Base-by-base conservation (phyloP, 1,284 basidiomycete species). In the Athelia psychrophila region DNA sequence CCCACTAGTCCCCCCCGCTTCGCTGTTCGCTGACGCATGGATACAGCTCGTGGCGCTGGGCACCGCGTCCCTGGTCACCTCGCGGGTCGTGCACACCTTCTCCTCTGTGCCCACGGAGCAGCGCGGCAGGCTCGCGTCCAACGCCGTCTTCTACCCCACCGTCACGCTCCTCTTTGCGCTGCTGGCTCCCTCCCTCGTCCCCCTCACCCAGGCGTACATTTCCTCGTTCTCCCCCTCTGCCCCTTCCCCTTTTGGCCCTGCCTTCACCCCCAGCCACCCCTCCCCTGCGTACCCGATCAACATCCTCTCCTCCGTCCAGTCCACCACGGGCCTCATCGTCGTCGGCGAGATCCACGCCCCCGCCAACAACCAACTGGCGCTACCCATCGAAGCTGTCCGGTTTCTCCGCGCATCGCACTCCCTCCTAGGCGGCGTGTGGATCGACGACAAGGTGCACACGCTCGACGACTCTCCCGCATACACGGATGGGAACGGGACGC, bases 321-420 rank as follows among this genome's bases (percentile, higher is more conserved):
- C 91, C 27, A 64, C 76, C n/a, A 93, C 91, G 0, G 93, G 93
- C 2, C 68, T 84, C 13, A 80, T 95, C 16, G 79, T 88, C 1
- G 91, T 95, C 6, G 93, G 83, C 18, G 89, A 95, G 59, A 74
- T 83, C 30, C 63, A 84, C 2, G 71, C 76, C 38, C 73, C 71
- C 2, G 56, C 64, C 3, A 54, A 64, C 19, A 64, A 64, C 35
- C 57, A 61, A 38, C 57, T 67, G 2, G 69, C 67, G 35, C 57
- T 30, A 6, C 61, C 15, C 50, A 49, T 57, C 35, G 64, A 49
- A 44, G 58, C 36, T 18, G 58, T 78, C 54, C 79, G 94, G 44
- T 95, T 89, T 64, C 72, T 98, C 36, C 81, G 95, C 15, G 92
- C 86, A 25, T 91, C 93, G 44, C 93, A 96, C 67, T 93, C 91